Base-by-base conservation (phyloP, 805 yeast genomes). In the Candida gorgasii region DNA sequence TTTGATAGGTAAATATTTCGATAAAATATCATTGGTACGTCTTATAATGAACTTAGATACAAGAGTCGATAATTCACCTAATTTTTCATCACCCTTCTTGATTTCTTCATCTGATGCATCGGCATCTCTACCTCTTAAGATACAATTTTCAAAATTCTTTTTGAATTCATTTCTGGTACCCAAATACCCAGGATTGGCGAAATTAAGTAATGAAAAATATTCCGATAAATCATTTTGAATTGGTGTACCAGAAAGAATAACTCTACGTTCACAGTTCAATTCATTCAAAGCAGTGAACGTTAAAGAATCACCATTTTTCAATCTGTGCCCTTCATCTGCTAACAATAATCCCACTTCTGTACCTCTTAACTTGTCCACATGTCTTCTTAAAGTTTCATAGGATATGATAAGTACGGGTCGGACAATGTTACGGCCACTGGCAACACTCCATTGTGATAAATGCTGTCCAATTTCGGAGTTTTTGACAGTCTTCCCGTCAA, bases 141-240 rank as follows among this genome's bases (percentile, higher is more conserved):
- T 93, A 18, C 80, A 82, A 32, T 78, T 67, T 57, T 93, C 99
- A 62, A 76, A 93, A 56, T 86, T 86, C 58, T 82, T 87, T 45
- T 95, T 73, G 61, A 93, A 93, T 45, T 92, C 96, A 18, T 62
- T 65, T 51, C 95, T 76, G 1, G 96, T 73, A 0, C 99, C 99
- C 34, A 93, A 67, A 28, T 88, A 75, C 0, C 96, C 96, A 0
- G 99, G 99, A 58, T 92, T 93, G 7, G 98, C 95, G 68, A 92
- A 92, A 54, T 83, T 87, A 46, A 93, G 69, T 39, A 92, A 66
- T 1, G 98, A 87, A 58, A 89, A 93, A 65, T 92, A 92, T 63
- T 92, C 99, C 0, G 96, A 84, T 26, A 92, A 70, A 67, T 92
- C 98, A 55, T 92, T 92, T 62, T 92, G 99, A 49, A 92, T 90